These are phyloP conservation scores for Mortierella polycephala DNA, from an alignment of 371 early-diverging fungal species.

Conservation along the genomic window DNA sequence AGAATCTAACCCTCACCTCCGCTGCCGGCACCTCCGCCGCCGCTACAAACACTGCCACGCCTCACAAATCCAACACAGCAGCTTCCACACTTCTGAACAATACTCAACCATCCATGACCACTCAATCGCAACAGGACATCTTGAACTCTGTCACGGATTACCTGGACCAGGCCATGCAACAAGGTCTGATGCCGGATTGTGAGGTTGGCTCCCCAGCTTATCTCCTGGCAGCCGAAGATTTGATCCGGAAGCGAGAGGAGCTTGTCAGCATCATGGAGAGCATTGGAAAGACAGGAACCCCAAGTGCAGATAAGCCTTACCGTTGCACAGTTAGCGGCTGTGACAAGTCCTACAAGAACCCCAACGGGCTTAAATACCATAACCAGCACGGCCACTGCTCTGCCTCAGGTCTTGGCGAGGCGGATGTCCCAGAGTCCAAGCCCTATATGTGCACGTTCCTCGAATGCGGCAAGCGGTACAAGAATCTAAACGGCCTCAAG, in stretches of 20 bases:
- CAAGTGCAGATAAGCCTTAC: constrained; percentile 76
- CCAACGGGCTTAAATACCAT: constrained; percentile 98
- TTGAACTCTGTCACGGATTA: constrained; percentile 45
- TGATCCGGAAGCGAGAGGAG: constrained; percentile 46
- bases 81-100: not conserved
- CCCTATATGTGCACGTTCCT: constrained; percentile 89
- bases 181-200: constrained; percentile 41
- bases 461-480: constrained; percentile 94
- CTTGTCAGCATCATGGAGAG: constrained; percentile 49
- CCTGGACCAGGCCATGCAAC: constrained; percentile 46
- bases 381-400: constrained; percentile 86
- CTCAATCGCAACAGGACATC: constrained; percentile 39
- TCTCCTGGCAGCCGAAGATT: constrained; percentile 40
- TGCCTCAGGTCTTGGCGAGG: constrained; percentile 60
- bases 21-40: constrained; percentile 9
- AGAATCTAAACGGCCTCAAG: constrained; percentile 97
- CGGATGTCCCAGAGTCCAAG: constrained; percentile 66
- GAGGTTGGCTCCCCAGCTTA: constrained; percentile 36
- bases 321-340: constrained; percentile 87
- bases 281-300: constrained; percentile 32
- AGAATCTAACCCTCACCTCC: constrained; percentile 27
- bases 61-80: not conserved
- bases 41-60: not conserved
- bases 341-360: constrained; percentile 96
- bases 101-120: not conserved